phyloP scores from a whole-genome alignment of 1,139 yeast species.

The Wickerhamiella pararugosa region DNA sequence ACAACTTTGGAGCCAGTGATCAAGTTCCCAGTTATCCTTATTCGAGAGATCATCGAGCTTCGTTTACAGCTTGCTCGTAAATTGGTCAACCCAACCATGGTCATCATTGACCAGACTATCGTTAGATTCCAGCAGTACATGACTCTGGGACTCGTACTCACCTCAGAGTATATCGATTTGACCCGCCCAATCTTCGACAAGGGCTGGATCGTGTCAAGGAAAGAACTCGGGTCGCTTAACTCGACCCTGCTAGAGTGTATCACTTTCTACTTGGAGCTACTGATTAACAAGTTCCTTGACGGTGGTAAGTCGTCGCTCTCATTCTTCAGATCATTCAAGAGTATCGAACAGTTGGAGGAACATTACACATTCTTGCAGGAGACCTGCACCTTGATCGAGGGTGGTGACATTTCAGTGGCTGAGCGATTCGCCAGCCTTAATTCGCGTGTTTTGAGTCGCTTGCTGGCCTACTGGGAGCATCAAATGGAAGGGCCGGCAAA shows the following conservation, averaged over 20 bases:
- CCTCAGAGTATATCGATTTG: constrained; percentile 50
- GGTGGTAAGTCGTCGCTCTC: constrained; percentile 39
- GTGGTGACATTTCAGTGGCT: constrained; percentile 77
- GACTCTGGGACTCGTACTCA: constrained; percentile 59
- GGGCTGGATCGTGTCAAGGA: constrained; percentile 63
- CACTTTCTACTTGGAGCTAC: constrained; percentile 50
- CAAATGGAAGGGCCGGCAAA: constrained; percentile 55
- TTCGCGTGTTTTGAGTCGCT: constrained; percentile 39
- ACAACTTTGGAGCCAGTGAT: constrained; percentile 54
- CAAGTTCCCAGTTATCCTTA: constrained; percentile 62
- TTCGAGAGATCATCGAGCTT: constrained; percentile 65
- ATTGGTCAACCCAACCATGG: constrained; percentile 73
- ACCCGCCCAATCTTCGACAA: constrained; percentile 44
- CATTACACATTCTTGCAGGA: constrained; percentile 64
- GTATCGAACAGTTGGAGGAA: constrained; percentile 68
- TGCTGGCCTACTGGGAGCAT: constrained; percentile 54
- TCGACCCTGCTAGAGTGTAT: constrained; percentile 60
- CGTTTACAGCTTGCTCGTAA: constrained; percentile 68
- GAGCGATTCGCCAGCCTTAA: constrained; percentile 33
- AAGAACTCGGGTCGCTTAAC: constrained; percentile 58
- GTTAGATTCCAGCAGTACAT: constrained; percentile 73
- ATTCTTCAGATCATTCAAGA: constrained; percentile 70
- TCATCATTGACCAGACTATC: constrained; percentile 92
- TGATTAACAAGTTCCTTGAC: constrained; percentile 65
- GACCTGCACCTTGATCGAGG: constrained; percentile 59